These are phyloP conservation scores for Aspergillus taichungensis DNA, from an alignment of 495 filamentous ascomycete genomes.

Conservation along the genomic window DNA sequence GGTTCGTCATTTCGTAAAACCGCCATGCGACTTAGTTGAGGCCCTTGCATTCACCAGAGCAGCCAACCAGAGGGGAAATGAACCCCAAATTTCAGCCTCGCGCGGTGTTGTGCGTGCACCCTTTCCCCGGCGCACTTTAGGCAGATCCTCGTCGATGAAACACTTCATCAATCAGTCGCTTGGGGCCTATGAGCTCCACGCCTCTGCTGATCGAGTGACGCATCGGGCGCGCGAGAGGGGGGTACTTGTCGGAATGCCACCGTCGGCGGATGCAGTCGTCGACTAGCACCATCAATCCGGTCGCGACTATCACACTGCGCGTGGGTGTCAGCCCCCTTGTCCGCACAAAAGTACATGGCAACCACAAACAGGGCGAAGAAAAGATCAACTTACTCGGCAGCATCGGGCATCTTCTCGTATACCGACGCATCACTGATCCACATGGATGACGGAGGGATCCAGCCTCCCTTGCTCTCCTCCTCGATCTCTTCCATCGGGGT, in stretches of 20 bases:
- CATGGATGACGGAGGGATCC: constrained; percentile 85
- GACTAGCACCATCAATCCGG: constrained; percentile 80
- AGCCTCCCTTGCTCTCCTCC: constrained; percentile 74
- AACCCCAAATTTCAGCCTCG: too few relatives aligned
- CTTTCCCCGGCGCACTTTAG: constrained; percentile 7
- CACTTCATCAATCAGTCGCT: constrained; percentile 68
- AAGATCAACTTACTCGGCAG: constrained; percentile 74
- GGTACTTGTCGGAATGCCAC: constrained; percentile 59
- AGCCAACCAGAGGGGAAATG: too few relatives aligned
- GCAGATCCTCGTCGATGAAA: constrained; percentile 51
- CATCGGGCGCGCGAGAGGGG: constrained; percentile 46
- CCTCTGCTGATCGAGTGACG: constrained; percentile 48
- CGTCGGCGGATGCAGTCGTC: constrained; percentile 84
- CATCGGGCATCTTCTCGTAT: constrained; percentile 60
- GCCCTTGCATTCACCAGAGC: too few relatives aligned
- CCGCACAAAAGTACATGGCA: neutral
- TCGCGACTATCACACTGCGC: constrained; percentile 74
- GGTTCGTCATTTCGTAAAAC: neutral
- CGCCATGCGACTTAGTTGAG: too few relatives aligned
- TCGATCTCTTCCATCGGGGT: constrained; percentile 59
- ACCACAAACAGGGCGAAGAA: neutral
- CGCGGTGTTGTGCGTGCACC: too few relatives aligned
- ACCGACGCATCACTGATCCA: constrained; percentile 70
- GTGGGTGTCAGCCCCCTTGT: constrained; percentile 14
- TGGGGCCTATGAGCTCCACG: constrained; percentile 60